Base-by-base conservation (phyloP, 1,139 yeast species). In the Pichia sp. region DNA sequence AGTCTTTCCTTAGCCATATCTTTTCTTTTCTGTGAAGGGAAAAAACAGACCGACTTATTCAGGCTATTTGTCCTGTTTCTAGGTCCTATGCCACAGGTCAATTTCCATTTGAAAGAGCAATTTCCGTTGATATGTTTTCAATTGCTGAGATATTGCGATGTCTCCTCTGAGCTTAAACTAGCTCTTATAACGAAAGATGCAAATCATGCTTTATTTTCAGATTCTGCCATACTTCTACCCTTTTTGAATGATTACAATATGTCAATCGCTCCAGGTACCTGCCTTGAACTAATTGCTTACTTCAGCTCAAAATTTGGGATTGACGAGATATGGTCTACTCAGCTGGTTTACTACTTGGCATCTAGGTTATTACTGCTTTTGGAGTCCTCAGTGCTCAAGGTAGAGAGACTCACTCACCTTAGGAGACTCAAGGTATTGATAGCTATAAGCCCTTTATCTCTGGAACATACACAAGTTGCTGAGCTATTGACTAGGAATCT, bases 381-480 rank as follows among this genome's bases (percentile, higher is more conserved):
- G 3, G 49, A 55, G 1, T 27, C 43, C 0, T 42, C 64, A 0
- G 29, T 49, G 1, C 42, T 57, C n/a, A 22, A 33, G 4, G 52
- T 57, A 3, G 62, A 61, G 22, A 57, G 46, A 31, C 18, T 49
- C 2, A 15, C 53, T 3, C 39, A 47, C 15, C 30, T 74, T 8
- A 58, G 77, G 41, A 63, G 57, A 38, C 40, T 75, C 12, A 69
- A 69, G 35, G 44, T 67, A 3, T 44, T 72, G 1, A 41, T 69
- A 8, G 34, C 59, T 6, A 33, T 66, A 9, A 63, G 67, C 6
- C 46, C 48, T 3, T 24, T 37, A 0, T 37, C 40, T 0, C 36
- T 55, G 3, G 13, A 39, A 0, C 39, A 49, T 33, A 33, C 40
- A 19, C 45, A 50, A 1, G 35, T 66, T 0, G 27, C 54, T 2